These are phyloP conservation scores for Barbatosphaeria neglecta DNA, from an alignment of 495 filamentous ascomycete genomes.

Conservation along the genomic window DNA sequence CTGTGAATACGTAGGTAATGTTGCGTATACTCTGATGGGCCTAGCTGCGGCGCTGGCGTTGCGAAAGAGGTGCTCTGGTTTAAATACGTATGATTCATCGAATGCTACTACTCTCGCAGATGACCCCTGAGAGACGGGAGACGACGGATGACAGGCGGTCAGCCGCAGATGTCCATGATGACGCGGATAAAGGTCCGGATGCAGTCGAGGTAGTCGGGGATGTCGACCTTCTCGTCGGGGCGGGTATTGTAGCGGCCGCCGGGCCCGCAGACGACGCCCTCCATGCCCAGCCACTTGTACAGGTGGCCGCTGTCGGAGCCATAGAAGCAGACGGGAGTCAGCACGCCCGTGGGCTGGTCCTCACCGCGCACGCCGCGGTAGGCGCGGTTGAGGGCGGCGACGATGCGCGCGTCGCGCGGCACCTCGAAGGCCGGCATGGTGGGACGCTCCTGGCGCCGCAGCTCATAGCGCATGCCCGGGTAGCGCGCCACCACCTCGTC, in stretches of 20 bases:
- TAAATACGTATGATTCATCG: no score
- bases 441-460: conserved; percentile 4
- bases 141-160: no score
- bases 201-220: conserved; percentile 8
- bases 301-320: conserved; percentile 6
- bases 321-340: conserved; percentile 7
- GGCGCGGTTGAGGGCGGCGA: conserved; percentile 5
- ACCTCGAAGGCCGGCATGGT: conserved; percentile 9
- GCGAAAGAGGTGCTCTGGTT: no score
- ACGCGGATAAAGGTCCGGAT: conserved; percentile 9
- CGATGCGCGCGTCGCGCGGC: conserved; percentile 3
- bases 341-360: conserved; percentile 6
- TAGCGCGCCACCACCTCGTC: conserved; percentile 2
- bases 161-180: conserved; percentile 9
- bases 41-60: no score
- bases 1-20: background rate
- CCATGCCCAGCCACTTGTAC: conserved; percentile 7
- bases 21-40: no score
- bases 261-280: conserved; percentile 6
- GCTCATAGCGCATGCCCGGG: conserved; percentile 6
- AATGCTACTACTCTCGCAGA: no score
- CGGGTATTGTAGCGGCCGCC: conserved; percentile 8
- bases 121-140: no score
- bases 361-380: conserved; percentile 3
- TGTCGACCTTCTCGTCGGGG: conserved; percentile 6